A percentile compares a stretch with the other conserved stretches of the same genome.
phyloP scores from a whole-genome alignment of 2,329 filamentous ascomycete genomes.

The Chalara sp. region DNA sequence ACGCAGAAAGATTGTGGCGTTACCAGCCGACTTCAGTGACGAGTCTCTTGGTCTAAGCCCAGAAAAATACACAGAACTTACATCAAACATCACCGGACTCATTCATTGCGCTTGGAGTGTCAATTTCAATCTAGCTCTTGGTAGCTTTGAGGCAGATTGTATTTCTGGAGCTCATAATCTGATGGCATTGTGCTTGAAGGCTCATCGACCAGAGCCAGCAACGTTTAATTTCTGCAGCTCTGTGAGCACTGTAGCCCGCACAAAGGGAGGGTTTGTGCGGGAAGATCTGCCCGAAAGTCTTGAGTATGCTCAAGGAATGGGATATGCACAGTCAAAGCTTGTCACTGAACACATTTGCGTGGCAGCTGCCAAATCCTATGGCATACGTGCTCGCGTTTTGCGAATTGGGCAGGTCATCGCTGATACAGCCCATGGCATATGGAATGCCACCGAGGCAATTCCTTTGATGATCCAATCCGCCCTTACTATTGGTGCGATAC shows the following conservation, averaged over 20 bases:
- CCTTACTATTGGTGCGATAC: conserved; percentile 36
- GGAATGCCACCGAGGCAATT: conserved; percentile 46
- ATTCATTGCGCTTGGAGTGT: conserved; percentile 49
- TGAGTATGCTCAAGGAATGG: conserved; percentile 37
- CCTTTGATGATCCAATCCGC: conserved; percentile 43
- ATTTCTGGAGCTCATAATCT: conserved; percentile 39
- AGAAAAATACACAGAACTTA: conserved; percentile 23
- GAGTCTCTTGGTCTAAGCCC: conserved; percentile 33
- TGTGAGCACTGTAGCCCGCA: conserved; percentile 27
- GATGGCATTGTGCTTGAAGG: conserved; percentile 29
- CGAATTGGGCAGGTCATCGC: conserved; percentile 46
- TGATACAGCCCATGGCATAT: conserved; percentile 39
- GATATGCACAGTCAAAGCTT: conserved; percentile 44
- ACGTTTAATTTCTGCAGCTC: conserved; percentile 33
- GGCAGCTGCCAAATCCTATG: conserved; percentile 26
- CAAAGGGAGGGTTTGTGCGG: conserved; percentile 23
- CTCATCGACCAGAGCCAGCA: conserved; percentile 22
- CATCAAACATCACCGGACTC: conserved; percentile 31
- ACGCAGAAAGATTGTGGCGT: too few species aligned
- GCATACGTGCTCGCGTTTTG: conserved; percentile 30
- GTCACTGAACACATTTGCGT: conserved; percentile 40
- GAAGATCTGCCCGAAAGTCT: conserved; percentile 27
- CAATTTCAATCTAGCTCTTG: conserved; percentile 48
- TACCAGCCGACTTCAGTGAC: conserved; percentile 33
- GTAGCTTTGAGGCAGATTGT: conserved; percentile 39